Evolutionary conservation across 495 filamentous ascomycete genomes (phyloP).

Genomic region (Penicillium cosmopolitanum): DNA sequence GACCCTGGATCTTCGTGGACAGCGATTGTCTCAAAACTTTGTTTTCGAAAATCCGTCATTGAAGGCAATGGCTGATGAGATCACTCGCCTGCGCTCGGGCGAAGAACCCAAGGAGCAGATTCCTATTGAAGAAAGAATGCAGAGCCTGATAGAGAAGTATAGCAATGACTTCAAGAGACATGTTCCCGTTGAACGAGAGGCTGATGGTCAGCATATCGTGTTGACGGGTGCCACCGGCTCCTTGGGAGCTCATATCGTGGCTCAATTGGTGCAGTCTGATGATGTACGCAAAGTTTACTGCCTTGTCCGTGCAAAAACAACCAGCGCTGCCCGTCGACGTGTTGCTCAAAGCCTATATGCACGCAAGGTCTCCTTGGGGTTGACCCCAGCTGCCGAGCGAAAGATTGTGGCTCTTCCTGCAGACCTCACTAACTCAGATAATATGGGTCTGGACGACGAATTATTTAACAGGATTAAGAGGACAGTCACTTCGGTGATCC

Average conservation of each 20-base stretch:
- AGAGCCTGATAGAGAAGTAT: slow-evolving; percentile 38
- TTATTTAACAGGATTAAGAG: slow-evolving; percentile 42
- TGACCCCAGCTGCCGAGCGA: slow-evolving; percentile 20
- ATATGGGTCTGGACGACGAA: slow-evolving; percentile 47
- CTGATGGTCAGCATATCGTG: slow-evolving; percentile 27
- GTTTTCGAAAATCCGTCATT: slow-evolving; percentile 45
- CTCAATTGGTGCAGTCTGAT: slow-evolving; percentile 32
- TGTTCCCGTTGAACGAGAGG: slow-evolving; percentile 22
- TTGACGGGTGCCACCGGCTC: slow-evolving; percentile 70
- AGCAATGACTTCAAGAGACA: slow-evolving; percentile 33
- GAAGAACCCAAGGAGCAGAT: slow-evolving; percentile 16
- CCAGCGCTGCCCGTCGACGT: slow-evolving; percentile 47
- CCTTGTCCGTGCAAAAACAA: slow-evolving; percentile 56
- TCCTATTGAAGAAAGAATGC: slow-evolving; percentile 27
- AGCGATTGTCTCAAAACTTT: slow-evolving; percentile 42
- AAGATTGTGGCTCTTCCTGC: slow-evolving; percentile 48
- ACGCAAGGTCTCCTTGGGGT: slow-evolving; percentile 28
- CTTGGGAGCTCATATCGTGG: slow-evolving; percentile 59
- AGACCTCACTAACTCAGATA: slow-evolving; percentile 34
- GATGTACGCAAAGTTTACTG: slow-evolving; percentile 53
- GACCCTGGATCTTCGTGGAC: slow-evolving; percentile 29
- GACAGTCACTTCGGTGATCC: slow-evolving; percentile 55
- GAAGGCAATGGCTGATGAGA: slow-evolving; percentile 28
- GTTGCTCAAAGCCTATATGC: slow-evolving; percentile 51
- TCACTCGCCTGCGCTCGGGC: slow-evolving; percentile 17